Conservation (phyloP, 2,329 filamentous ascomycete genomes). For the Zymoseptoria brevis region DNA sequence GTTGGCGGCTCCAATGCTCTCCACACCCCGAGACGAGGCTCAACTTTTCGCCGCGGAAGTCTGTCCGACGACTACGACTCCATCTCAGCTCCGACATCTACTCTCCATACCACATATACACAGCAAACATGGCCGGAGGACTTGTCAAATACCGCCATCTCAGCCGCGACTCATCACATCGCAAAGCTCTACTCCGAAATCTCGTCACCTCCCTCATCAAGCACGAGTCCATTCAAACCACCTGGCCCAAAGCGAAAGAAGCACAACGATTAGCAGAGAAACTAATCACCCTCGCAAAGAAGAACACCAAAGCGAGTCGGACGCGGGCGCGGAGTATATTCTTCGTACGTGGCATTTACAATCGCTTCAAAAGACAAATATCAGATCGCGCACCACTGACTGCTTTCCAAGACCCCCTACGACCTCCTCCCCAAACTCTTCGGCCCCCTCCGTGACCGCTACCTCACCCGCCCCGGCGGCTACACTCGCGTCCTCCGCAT, state of each 20-base stretch:
- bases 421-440: slow-evolving; percentile 78
- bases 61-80: background rate
- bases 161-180: slow-evolving; percentile 74
- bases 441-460: slow-evolving; percentile 70
- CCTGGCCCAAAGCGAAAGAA: slow-evolving; percentile 95
- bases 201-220: slow-evolving; percentile 90
- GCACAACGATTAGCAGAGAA: slow-evolving; percentile 89
- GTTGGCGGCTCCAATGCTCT: slow-evolving; percentile 1
- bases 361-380: no score
- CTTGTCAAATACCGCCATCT: slow-evolving; percentile 83
- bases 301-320: slow-evolving; percentile 74
- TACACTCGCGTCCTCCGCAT: slow-evolving; percentile 93
- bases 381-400: no score
- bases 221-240: slow-evolving; percentile 88
- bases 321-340: slow-evolving; percentile 65
- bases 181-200: slow-evolving; percentile 88
- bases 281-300: slow-evolving; percentile 87
- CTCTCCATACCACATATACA: background rate
- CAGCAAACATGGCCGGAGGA: slow-evolving; percentile 67
- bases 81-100: background rate
- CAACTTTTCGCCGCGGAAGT: background rate
- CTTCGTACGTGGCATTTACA: slow-evolving; percentile 53
- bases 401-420: slow-evolving; percentile 46
- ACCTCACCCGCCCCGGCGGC: slow-evolving; percentile 70
- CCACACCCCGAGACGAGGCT: background rate